Base-by-base conservation (phyloP, 352 stramenopile species). In the Pythium brachiatum region DNA sequence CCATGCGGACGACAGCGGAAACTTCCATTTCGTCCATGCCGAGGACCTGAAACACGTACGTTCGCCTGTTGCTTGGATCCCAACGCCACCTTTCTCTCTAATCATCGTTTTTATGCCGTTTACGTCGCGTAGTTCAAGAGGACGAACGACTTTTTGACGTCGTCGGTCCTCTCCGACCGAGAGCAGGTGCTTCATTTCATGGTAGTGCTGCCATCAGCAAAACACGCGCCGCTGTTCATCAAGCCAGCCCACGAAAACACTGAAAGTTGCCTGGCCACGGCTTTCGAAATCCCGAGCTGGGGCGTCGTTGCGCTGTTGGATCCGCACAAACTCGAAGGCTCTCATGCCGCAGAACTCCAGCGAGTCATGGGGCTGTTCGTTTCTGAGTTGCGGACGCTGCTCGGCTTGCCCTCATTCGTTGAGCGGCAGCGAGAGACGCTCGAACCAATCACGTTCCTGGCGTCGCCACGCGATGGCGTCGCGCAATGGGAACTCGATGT, bases 171-270 rank as follows among this genome's bases (percentile, higher is more conserved):
- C 26, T 73, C 75, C 1, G 85, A 94, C 60, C 62, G 82, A 31
- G 85, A 94, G 66, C 81, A 90, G 41, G 73, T 91, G 57, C 62
- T 94, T 8, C 81, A 90, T 52, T 92, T 94, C 32, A 89, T 91
- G 77, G 85, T 78, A 13, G 81, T 79, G 9, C 55, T 94, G 21
- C 85, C 85, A 0, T 66, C 74, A 27, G 38, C 61, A 29, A 52
- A 53, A 3, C 81, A 92, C 55, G 53, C 79, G 18, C 80, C 81
- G 26, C 65, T 94, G 23, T 70, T 74, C 18, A 94, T 92, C 67
- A 75, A 70, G 32, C 41, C 58, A 23, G 56, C 44, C 2, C 44
- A 55, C 34, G 23, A 60, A 9, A 26, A 26, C 13, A 23, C 6
- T 0, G 31, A 64, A 9, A 48, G 32, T 27, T 55, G 41, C 20